Conservation (phyloP, 108 stramenopile species). For the Halocafeteria seosinensis region DNA sequence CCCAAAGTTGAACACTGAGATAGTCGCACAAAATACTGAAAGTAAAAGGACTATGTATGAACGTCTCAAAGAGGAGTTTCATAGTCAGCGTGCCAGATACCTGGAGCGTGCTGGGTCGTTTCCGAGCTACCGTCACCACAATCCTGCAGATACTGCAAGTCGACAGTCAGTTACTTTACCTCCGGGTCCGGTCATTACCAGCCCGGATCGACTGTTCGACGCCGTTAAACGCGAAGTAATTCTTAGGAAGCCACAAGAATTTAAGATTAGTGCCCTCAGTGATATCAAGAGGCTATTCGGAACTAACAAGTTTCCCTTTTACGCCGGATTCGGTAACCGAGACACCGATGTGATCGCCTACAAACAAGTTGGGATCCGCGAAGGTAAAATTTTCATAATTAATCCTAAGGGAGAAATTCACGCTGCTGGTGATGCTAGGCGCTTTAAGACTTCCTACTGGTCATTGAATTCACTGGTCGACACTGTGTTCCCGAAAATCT, state of each 20-base stretch:
- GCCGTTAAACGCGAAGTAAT: constrained; percentile 1
- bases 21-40: neutral
- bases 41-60: too few species aligned
- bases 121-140: too few species aligned
- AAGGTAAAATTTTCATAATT: neutral
- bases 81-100: too few species aligned
- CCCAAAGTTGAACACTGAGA: neutral
- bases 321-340: constrained; percentile 1
- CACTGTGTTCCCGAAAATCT: neutral
- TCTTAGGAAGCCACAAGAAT: neutral
- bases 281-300: neutral
- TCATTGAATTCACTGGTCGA: neutral
- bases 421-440: neutral
- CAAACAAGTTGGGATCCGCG: neutral
- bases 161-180: neutral
- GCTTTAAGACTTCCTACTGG: neutral
- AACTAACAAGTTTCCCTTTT: neutral
- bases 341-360: neutral
- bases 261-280: neutral
- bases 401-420: neutral
- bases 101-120: too few species aligned
- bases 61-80: too few species aligned
- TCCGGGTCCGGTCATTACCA: neutral
- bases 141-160: neutral
- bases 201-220: neutral